Evolutionary conservation across 2,329 filamentous ascomycete genomes (phyloP).

Genomic region (Nannizzia gypsea): DNA sequence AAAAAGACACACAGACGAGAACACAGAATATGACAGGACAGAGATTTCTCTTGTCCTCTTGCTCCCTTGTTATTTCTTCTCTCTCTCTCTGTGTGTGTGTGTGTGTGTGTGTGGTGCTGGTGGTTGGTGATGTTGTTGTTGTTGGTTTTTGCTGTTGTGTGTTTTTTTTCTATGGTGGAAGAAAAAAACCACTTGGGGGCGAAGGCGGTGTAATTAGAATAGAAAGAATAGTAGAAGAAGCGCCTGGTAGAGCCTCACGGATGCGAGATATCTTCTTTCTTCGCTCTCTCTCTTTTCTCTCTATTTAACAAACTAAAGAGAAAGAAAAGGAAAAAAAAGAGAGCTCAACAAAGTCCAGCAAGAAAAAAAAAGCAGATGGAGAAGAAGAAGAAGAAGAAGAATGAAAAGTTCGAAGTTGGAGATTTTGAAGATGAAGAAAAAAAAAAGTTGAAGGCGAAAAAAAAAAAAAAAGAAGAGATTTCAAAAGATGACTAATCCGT

Average conservation of each 20-base stretch:
- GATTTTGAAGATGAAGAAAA: conserved; percentile 4
- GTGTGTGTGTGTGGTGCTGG: not conserved
- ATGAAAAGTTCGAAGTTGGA: not conserved
- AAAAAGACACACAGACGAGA: conserved; percentile 17
- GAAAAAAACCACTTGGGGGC: not conserved
- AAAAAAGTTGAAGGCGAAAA: not conserved
- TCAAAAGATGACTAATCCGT: not conserved
- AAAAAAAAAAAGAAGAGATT: not conserved
- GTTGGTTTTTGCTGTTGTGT: not conserved
- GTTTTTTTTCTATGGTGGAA: not conserved
- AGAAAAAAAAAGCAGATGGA: conserved; percentile 1
- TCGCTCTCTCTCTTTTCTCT: not conserved
- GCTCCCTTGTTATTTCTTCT: not conserved
- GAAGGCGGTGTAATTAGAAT: conserved; percentile 1
- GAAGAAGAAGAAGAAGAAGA: conserved; percentile 10
- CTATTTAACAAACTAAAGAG: not conserved
- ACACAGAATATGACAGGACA: conserved; percentile 3
- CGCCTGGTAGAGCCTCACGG: not conserved
- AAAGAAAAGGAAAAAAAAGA: conserved; percentile 5
- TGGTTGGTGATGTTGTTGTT: not conserved
- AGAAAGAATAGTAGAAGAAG: not conserved
- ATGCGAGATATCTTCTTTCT: not conserved
- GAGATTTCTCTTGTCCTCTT: not conserved
- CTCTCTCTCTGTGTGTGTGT: not conserved
- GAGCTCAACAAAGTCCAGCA: not conserved